A percentile compares a stretch with the other conserved stretches of the same genome.
phyloP scores from a whole-genome alignment of 2,329 filamentous ascomycete genomes.

The Epichloe elymi region DNA sequence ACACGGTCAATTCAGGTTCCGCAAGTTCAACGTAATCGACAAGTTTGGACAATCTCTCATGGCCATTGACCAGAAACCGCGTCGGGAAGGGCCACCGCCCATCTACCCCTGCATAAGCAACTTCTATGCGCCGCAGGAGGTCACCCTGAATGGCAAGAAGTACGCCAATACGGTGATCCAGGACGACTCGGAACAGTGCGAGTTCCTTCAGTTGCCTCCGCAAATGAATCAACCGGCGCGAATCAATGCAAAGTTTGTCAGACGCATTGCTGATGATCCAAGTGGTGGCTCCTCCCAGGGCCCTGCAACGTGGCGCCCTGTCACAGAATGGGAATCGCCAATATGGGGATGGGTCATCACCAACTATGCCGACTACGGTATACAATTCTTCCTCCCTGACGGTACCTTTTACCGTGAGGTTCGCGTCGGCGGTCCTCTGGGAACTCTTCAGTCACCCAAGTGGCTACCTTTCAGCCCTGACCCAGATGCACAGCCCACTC shows the following conservation, averaged over 20 bases:
- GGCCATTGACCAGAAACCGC: constrained; percentile 16
- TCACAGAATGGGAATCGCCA: constrained; percentile 24
- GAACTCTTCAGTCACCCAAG: no score
- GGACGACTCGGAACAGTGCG: constrained; percentile 11
- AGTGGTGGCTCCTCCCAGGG: neutral
- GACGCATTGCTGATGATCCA: neutral
- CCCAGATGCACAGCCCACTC: neutral
- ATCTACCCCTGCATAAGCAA: constrained; percentile 23
- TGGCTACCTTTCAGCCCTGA: constrained; percentile 23
- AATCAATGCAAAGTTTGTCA: constrained; percentile 23
- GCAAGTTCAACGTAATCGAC: constrained; percentile 34
- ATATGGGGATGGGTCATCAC: constrained; percentile 29
- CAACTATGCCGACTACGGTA: constrained; percentile 26
- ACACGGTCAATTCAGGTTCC: constrained; percentile 24
- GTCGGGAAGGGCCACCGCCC: constrained; percentile 4
- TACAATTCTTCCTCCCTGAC: constrained; percentile 28
- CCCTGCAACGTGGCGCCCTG: constrained; percentile 7
- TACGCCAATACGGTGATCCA: constrained; percentile 13
- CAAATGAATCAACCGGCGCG: constrained; percentile 26
- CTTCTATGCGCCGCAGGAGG: constrained; percentile 17
- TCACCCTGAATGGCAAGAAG: constrained; percentile 5
- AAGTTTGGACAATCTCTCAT: constrained; percentile 32
- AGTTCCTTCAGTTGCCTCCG: constrained; percentile 27
- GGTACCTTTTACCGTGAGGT: constrained; percentile 30
- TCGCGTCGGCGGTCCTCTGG: constrained; percentile 7